Base-by-base conservation (phyloP, 257 asterid genomes). In the Nyctanthes arbortristis region DNA sequence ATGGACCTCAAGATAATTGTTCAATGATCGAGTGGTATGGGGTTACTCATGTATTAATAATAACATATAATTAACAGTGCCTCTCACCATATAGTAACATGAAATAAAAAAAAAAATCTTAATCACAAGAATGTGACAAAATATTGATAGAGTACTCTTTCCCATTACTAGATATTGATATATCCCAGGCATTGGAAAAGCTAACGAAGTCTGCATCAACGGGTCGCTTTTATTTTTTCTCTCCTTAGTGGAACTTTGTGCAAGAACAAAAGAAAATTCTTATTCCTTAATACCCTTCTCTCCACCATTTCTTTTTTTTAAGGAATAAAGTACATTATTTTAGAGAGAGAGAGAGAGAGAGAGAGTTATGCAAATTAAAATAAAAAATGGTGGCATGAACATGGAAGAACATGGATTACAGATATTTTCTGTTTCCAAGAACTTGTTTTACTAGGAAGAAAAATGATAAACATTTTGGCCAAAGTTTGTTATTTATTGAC, bases 251-350 rank as follows among this genome's bases (percentile, higher is more conserved):
- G 79, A 70, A 58, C 78, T 74, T 76, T 18, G 30, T 27, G 57
- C 71, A 73, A 62, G 71, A 69, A 55, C 61, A 11, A 63, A 66
- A 58, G 63, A 49, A 57, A 77, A 59, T 77, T 80, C 71, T 77
- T 77, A 77, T 74, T 81, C 82, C 57, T 77, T 71, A 76, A 81
- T 81, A 33, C 82, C 71, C 73, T 80, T 55, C 63, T 68, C 69
- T 76, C 82, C 73, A 61, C 80, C 82, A 67, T 57, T 32, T 73
- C 76, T 80, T 70, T 74, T n/a, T n/a, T 63, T 66, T 54, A 65
- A 70, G 74, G 85, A 81, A 81, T 81, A 81, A 77, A 77, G 85
- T 54, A 67, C 22, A 1, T 58, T 62, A 73, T 36, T 5, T 70
- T 74, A 77, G 67, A 71, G 61, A 67, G 12, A 29, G 13, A 61